Evolutionary conservation across 371 early-diverging fungal genomes (phyloP), one percentile per base, ranked within the genome.

Genomic region (Basidiobolus meristosporus): DNA sequence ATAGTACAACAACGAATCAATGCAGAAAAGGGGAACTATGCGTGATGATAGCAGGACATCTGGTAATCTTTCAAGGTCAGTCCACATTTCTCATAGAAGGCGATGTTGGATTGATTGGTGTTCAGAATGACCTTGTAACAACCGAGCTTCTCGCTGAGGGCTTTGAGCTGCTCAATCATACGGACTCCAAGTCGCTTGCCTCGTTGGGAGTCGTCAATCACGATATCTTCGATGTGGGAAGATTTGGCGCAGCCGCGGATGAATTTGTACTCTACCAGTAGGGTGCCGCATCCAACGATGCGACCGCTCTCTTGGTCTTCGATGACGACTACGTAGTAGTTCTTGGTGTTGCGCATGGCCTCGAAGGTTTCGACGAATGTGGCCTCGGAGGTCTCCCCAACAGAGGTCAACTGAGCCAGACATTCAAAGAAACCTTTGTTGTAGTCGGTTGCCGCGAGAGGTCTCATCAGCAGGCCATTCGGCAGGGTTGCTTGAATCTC

Each of bases 231-330:
- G 42, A 85, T 84, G 36, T 83, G 83, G 2, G 77, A 91, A 22
- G 71, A 75, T 61, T 66, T 48, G 19, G 89, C 95, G 45, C 81
- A 80, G 44, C 66, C 60, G 42, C 85, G 79, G 18, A 95, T 70
- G 50, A 98, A 92, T 66, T 99, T 99, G 45, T 83, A 78, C 56
- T 99, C 99, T 20, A 91, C 74, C 21, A 98, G 53, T 38, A 98
- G 59, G 11, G 96, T 91, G 22, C 97, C 98, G 15, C 84, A 75
- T 2, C 85, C 98, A 22, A 88, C 86, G 28, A 98, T 73, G 18
- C 55, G 46, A 26, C 45, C 21, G 21, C 67, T 50, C 15, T 51
- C 56, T 0, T 55, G 49, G 16, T 73, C 69, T 37, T 90, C 84
- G 38, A 93, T 84, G 10, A 91, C 88, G 34, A 85, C 65, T 18